Percentiles rank a stretch among this genome's conserved stretches.
These are phyloP conservation scores for Yamadazyma kitorensis DNA, from an alignment of 805 yeast species.

Conservation along the genomic window DNA sequence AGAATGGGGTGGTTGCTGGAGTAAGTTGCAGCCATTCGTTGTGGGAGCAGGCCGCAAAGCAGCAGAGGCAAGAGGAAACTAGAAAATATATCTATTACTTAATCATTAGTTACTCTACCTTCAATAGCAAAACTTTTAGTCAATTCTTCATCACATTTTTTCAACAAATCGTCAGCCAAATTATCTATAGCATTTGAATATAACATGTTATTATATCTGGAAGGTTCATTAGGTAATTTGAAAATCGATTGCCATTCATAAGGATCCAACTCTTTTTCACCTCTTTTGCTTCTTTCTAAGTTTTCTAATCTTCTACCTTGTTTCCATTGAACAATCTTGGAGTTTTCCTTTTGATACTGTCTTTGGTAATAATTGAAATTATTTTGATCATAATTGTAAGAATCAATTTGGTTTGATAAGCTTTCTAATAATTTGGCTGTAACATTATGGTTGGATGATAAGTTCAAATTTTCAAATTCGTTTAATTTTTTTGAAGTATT, in stretches of 20 bases:
- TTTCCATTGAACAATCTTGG: slow-evolving; percentile 73
- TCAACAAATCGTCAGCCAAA: slow-evolving; percentile 68
- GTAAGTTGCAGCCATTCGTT: too few species aligned
- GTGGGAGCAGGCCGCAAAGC: too few species aligned
- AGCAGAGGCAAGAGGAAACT: too few species aligned
- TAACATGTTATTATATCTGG: slow-evolving; percentile 69
- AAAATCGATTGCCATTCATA: slow-evolving; percentile 65
- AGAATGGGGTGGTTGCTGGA: too few species aligned
- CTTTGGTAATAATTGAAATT: slow-evolving; percentile 82
- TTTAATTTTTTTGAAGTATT: slow-evolving; percentile 12
- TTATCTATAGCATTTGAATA: slow-evolving; percentile 66
- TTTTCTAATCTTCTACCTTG: slow-evolving; percentile 66
- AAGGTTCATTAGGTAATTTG: slow-evolving; percentile 71
- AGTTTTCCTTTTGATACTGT: slow-evolving; percentile 64
- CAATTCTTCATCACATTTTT: slow-evolving; percentile 63
- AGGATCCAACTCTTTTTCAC: slow-evolving; percentile 54
- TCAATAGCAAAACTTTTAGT: slow-evolving; percentile 60
- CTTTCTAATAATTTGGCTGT: slow-evolving; percentile 55
- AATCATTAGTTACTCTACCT: slow-evolving; percentile 32
- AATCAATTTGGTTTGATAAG: slow-evolving; percentile 66
- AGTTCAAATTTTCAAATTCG: slow-evolving; percentile 38
- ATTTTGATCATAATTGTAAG: slow-evolving; percentile 73
- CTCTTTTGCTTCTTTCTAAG: slow-evolving; percentile 53
- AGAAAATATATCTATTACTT: background rate
- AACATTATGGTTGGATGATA: slow-evolving; percentile 42